Evolutionary conservation across 176 grass and related monocot species (phyloP).

Genomic region (Echinochloa phyllopogon): DNA sequence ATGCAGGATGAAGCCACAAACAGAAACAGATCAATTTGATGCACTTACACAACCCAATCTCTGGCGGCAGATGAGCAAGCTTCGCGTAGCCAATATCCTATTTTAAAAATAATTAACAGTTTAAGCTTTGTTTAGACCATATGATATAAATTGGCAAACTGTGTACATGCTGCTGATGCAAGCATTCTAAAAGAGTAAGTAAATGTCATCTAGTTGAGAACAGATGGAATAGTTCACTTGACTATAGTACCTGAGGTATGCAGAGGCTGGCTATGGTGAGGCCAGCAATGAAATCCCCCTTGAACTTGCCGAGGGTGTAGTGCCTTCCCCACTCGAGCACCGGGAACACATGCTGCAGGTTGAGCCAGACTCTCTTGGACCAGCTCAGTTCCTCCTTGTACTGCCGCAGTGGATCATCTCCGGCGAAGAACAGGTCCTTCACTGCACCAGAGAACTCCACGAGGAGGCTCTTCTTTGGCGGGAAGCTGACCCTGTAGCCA

Average conservation of each 20-base stretch:
- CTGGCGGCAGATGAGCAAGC: conserved; percentile 66
- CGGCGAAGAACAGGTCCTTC: conserved; percentile 74
- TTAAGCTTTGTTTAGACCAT: not conserved
- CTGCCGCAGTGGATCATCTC: conserved; percentile 72
- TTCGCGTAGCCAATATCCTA: conserved; percentile 92
- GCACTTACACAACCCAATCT: conserved; percentile 82
- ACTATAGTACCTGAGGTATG: conserved; percentile 77
- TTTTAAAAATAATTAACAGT: not conserved
- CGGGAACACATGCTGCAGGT: conserved; percentile 68
- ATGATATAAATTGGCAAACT: not conserved
- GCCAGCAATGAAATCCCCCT: conserved; percentile 71
- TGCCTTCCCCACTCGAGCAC: conserved; percentile 72
- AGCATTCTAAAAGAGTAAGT: not conserved
- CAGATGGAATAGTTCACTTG: not conserved
- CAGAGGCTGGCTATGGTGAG: conserved; percentile 92
- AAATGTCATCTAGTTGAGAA: not conserved
- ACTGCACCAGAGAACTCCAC: conserved; percentile 41
- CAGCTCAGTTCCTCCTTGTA: conserved; percentile 65
- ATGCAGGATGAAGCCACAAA: not conserved
- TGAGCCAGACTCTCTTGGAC: conserved; percentile 56
- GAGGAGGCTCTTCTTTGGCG: conserved; percentile 45
- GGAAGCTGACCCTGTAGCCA: conserved; percentile 60
- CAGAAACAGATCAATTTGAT: not conserved
- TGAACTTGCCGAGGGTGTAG: conserved; percentile 70
- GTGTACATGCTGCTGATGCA: not conserved